Evolutionary conservation across 2,329 filamentous ascomycete genomes (phyloP).

Genomic region (Trichoderma breve): DNA sequence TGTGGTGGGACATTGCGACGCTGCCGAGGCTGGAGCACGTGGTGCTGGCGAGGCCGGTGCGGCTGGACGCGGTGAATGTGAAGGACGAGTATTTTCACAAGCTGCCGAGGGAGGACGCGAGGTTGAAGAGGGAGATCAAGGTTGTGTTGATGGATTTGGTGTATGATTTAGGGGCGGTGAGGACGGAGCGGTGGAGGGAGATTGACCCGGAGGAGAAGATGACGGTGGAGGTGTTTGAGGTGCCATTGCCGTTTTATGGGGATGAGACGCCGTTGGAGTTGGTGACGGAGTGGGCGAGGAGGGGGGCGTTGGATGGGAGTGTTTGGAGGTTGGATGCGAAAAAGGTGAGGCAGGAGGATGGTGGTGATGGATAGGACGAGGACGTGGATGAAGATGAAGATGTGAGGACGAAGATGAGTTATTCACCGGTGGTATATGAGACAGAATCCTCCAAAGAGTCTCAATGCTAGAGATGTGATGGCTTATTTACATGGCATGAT

Average conservation of each 20-base stretch:
- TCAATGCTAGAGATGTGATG: not conserved
- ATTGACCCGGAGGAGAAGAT: constrained; percentile 38
- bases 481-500: not conserved
- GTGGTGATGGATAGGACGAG: not conserved
- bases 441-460: not conserved
- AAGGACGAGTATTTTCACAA: constrained; percentile 43
- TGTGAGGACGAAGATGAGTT: not conserved
- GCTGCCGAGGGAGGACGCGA: constrained; percentile 29
- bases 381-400: too few species aligned
- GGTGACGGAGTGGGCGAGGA: constrained; percentile 43
- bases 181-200: constrained; percentile 33
- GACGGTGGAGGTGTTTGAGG: constrained; percentile 39
- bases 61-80: constrained; percentile 35
- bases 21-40: constrained; percentile 40
- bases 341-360: constrained; percentile 5
- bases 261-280: constrained; percentile 32
- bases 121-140: constrained; percentile 30
- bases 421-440: not conserved
- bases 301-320: constrained; percentile 40
- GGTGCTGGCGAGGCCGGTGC: constrained; percentile 41
- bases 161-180: constrained; percentile 26
- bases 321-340: constrained; percentile 37
- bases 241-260: constrained; percentile 40
- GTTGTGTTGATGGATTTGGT: constrained; percentile 35
- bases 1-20: constrained; percentile 41